Base-by-base conservation (phyloP, 257 asterid genomes). In the Ilex aquifolium region DNA sequence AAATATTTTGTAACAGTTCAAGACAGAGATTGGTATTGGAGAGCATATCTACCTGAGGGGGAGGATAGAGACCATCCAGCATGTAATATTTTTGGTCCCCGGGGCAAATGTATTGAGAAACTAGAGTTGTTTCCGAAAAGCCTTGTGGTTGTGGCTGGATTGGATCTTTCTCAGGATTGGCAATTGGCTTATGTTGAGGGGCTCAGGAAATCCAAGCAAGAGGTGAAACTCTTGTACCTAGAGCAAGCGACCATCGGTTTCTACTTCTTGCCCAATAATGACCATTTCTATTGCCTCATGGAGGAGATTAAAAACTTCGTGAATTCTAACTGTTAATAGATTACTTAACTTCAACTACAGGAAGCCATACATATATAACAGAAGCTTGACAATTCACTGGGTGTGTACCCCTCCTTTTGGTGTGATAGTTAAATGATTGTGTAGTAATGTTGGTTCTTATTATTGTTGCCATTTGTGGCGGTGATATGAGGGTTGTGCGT, bases 1-100 rank as follows among this genome's bases (percentile, higher is more conserved):
- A 51, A 51, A 54, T 63, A 63, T 48, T 63, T 63, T 32, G 59
- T 63, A 6, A 63, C 56, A 2, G 58, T 63, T 2, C 59, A 63
- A 51, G 67, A 63, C 50, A 63, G 67, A 13, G 67, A 63, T 63
- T 63, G 67, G 67, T 63, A 63, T 51, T 63, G 67, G 67, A 31
- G 67, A 16, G 67, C 67, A 3, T 63, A 63, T 51, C 52, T 63
- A 12, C 67, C 67, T 3, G 59, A 63, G 2, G 67, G 67, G 0
- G 67, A 63, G 11, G 59, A 63, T 50, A 31, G 67, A 36, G 51
- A 63, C 67, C 67, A 63, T 63, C 67, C 67, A 11, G 67, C 67
- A 15, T 63, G 67, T 46, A 63, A 63, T 16, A 54, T 63, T 32
- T 63, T 63, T n/a, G 67, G 67, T 17, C 50, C 67, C 2, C 31